phyloP scores from a whole-genome alignment of 1,284 basidiomycete genomes.

The Apiotrichum laibachii region DNA sequence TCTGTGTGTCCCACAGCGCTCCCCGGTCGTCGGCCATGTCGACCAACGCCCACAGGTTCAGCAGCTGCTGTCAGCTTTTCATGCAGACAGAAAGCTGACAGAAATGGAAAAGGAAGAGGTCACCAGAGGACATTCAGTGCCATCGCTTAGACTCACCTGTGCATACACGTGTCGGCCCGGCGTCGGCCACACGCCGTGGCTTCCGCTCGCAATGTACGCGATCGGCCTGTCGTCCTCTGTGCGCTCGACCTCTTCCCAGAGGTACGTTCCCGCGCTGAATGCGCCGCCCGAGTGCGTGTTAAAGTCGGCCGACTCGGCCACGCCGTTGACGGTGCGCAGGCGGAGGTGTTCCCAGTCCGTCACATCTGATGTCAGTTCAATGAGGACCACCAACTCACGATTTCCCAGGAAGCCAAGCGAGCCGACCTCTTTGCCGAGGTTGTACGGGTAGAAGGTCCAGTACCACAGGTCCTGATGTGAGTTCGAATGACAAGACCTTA shows the following conservation, averaged over 20 bases:
- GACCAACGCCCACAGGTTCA: constrained; percentile 37
- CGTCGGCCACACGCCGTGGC: constrained; percentile 46
- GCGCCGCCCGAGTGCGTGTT: constrained; percentile 39
- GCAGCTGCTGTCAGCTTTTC: constrained; percentile 34
- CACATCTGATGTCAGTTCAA: constrained; percentile 32
- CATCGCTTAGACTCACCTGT: constrained; percentile 18
- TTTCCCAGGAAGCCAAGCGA: constrained; percentile 45
- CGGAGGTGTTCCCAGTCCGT: constrained; percentile 47
- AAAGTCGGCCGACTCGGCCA: constrained; percentile 42
- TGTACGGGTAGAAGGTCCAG: constrained; percentile 51
- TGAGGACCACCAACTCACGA: constrained; percentile 26
- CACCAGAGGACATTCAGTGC: not conserved
- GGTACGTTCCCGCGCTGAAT: constrained; percentile 40
- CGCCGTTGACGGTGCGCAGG: constrained; percentile 43
- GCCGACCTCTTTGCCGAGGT: constrained; percentile 45
- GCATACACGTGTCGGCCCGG: constrained; percentile 47
- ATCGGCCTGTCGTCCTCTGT: constrained; percentile 36
- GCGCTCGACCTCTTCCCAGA: constrained; percentile 42
- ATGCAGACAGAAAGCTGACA: constrained; percentile 27
- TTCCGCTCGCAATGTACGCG: constrained; percentile 43
- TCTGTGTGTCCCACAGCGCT: constrained; percentile 45
- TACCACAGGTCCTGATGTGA: constrained; percentile 42
- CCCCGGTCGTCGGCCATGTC: constrained; percentile 46
- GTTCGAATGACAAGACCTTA: no score
- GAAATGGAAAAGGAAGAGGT: no score